Evolutionary conservation across 2,329 filamentous ascomycete species (phyloP).

Genomic region (Penicillium sp.): DNA sequence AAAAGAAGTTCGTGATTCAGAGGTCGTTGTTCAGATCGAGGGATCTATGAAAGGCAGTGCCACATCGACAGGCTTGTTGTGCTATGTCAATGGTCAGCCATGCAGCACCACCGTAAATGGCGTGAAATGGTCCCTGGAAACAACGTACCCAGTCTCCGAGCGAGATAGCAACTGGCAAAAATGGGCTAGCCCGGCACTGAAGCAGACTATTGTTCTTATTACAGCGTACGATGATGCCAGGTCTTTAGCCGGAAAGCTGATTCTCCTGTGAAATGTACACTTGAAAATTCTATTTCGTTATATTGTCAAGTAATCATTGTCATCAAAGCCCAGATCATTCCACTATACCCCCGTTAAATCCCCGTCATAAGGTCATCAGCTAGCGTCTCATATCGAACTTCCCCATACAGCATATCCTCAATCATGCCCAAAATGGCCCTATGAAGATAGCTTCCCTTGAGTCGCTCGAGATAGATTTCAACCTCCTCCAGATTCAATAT

Average conservation of each 20-base stretch:
- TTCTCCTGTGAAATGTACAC: constrained; percentile 20
- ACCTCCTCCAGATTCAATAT: constrained; percentile 12
- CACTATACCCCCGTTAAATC: constrained; percentile 5
- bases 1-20: constrained; percentile 9
- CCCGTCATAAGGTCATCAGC: constrained; percentile 9
- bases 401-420: constrained; percentile 27
- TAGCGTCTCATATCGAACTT: constrained; percentile 5
- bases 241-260: constrained; percentile 19
- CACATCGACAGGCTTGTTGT: constrained; percentile 9
- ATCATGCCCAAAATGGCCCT: constrained; percentile 28
- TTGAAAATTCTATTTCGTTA: background rate
- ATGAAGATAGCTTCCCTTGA: constrained; percentile 27
- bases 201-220: constrained; percentile 26
- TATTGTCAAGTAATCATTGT: background rate
- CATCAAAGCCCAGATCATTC: background rate
- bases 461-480: constrained; percentile 16
- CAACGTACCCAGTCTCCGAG: constrained; percentile 23
- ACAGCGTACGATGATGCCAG: constrained; percentile 12
- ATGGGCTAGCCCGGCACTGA: constrained; percentile 28
- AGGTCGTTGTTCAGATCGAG: constrained; percentile 6
- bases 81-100: constrained; percentile 25
- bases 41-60: constrained; percentile 13
- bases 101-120: constrained; percentile 14
- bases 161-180: constrained; percentile 25
- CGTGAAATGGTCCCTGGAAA: constrained; percentile 15